phyloP scores from a whole-genome alignment of 805 yeast species.

The Lachancea cidri region DNA sequence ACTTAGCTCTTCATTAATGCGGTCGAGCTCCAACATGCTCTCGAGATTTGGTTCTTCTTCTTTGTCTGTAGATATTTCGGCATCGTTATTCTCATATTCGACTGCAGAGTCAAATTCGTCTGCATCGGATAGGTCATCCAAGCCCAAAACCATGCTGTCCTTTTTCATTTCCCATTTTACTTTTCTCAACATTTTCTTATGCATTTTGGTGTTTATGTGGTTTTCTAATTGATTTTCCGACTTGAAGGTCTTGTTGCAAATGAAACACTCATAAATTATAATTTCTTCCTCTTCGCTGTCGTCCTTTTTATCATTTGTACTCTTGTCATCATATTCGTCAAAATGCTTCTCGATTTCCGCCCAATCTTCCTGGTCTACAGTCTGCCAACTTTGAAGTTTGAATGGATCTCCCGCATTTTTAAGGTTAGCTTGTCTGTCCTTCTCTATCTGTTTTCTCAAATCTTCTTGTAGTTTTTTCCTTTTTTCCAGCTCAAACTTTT shows the following conservation, averaged over 20 bases:
- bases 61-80: slow-evolving; percentile 12
- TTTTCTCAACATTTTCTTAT: slow-evolving; percentile 55
- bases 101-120: slow-evolving; percentile 54
- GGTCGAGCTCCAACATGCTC: slow-evolving; percentile 10
- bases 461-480: slow-evolving; percentile 47
- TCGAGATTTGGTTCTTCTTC: slow-evolving; percentile 9
- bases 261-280: slow-evolving; percentile 67
- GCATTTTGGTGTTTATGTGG: slow-evolving; percentile 77
- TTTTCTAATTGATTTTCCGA: slow-evolving; percentile 68
- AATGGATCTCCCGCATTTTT: slow-evolving; percentile 41
- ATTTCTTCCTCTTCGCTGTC: slow-evolving; percentile 28
- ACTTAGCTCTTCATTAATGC: slow-evolving; percentile 24
- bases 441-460: slow-evolving; percentile 42
- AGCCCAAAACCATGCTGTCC: slow-evolving; percentile 78
- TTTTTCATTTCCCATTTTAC: slow-evolving; percentile 72
- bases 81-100: slow-evolving; percentile 30
- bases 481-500: slow-evolving; percentile 47
- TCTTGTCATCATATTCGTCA: slow-evolving; percentile 32
- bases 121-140: slow-evolving; percentile 55
- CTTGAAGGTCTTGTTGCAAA: slow-evolving; percentile 79
- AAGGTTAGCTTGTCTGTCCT: slow-evolving; percentile 37
- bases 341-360: slow-evolving; percentile 56
- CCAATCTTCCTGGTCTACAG: slow-evolving; percentile 55
- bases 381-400: slow-evolving; percentile 77
- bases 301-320: slow-evolving; percentile 11